Evolutionary conservation across 2,329 filamentous ascomycete species (phyloP).

Genomic region (Pyrenophora seminiperda): DNA sequence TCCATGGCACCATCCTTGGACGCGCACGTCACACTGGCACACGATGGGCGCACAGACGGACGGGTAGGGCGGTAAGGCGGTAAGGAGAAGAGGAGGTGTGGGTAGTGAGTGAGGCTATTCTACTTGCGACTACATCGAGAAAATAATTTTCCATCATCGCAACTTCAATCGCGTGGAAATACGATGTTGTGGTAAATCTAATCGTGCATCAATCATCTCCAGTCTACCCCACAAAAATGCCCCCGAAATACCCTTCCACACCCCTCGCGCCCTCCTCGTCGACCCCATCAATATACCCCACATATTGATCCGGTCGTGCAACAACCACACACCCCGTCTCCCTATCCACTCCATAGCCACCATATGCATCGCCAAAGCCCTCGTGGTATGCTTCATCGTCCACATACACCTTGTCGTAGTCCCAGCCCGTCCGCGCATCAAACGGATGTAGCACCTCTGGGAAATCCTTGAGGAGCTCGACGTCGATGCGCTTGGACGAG

Average conservation of each 20-base stretch:
- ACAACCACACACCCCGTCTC: slow-evolving; percentile 63
- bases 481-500: slow-evolving; percentile 55
- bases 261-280: slow-evolving; percentile 38
- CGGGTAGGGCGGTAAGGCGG: too few relatives aligned
- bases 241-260: slow-evolving; percentile 41
- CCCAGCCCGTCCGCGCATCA: slow-evolving; percentile 47
- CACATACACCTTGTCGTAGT: slow-evolving; percentile 53
- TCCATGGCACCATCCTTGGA: not conserved
- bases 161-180: not conserved
- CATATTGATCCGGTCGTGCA: slow-evolving; percentile 71
- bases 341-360: slow-evolving; percentile 63
- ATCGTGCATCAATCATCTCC: not conserved
- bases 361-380: slow-evolving; percentile 56
- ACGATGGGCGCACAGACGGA: not conserved
- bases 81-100: too few relatives aligned
- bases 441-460: slow-evolving; percentile 53
- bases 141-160: too few relatives aligned
- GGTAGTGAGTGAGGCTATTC: too few relatives aligned
- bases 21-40: not conserved
- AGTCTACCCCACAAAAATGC: slow-evolving; percentile 30
- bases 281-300: slow-evolving; percentile 54
- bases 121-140: too few relatives aligned
- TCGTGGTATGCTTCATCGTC: slow-evolving; percentile 54
- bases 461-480: slow-evolving; percentile 51
- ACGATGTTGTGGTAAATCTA: not conserved